phyloP scores from a whole-genome alignment of 78 protist species.

The Dictyostelium purpureum region DNA sequence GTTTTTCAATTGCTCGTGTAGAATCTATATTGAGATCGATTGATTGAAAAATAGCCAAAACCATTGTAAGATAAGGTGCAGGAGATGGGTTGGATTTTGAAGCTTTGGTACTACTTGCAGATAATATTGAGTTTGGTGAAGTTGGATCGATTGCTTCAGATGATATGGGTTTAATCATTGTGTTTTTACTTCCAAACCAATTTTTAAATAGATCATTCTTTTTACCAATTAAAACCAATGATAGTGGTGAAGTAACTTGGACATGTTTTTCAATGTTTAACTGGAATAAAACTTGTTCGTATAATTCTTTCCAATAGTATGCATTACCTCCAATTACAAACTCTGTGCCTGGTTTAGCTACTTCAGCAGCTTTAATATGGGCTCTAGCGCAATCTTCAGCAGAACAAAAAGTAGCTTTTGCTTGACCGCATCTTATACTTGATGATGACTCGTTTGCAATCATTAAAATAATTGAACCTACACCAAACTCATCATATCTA shows the following conservation, averaged over 20 bases:
- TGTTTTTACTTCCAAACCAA: neutral
- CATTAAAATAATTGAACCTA: neutral
- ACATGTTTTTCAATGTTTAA: neutral
- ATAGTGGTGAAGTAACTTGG: neutral
- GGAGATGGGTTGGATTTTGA: neutral
- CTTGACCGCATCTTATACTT: neutral
- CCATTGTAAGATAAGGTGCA: neutral
- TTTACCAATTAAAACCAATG: neutral
- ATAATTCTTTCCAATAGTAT: neutral
- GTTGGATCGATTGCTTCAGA: neutral
- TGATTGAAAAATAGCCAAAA: neutral
- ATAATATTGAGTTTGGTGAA: neutral
- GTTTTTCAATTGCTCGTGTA: neutral
- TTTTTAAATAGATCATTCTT: neutral
- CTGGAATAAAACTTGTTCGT: conserved; percentile 1
- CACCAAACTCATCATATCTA: neutral
- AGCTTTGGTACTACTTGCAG: neutral
- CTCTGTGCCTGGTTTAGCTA: neutral
- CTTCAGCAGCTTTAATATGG: neutral
- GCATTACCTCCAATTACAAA: neutral
- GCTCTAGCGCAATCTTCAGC: neutral
- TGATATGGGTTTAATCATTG: neutral
- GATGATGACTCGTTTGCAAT: neutral
- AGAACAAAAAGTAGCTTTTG: neutral
- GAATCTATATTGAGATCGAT: neutral